These are phyloP conservation scores for Ogataea philodendri DNA, from an alignment of 805 yeast species.

Conservation along the genomic window DNA sequence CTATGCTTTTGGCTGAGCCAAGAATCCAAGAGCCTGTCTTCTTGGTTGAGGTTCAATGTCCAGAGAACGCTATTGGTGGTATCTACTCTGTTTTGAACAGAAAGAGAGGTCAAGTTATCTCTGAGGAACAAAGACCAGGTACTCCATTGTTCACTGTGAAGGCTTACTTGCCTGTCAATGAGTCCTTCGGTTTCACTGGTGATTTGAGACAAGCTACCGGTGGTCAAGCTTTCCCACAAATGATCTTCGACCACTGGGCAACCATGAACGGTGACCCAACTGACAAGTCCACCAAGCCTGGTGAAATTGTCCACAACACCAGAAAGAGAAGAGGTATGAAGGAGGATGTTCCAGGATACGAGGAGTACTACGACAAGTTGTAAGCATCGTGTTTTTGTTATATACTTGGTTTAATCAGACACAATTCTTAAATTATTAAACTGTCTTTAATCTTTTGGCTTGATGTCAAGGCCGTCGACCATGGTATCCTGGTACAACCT, in stretches of 20 bases:
- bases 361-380: constrained; percentile 95
- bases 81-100: constrained; percentile 98
- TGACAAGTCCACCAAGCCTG: constrained; percentile 73
- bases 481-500: constrained; percentile 6
- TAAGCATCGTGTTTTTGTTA: constrained; percentile 37
- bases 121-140: constrained; percentile 99
- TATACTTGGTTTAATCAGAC: constrained; percentile 19
- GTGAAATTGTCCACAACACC: constrained; percentile 54
- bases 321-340: constrained; percentile 97
- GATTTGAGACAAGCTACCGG: constrained; percentile 99
- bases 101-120: constrained; percentile 99
- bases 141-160: constrained; percentile 99
- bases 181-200: constrained; percentile 99
- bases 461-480: constrained; percentile 15
- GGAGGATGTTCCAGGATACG: constrained; percentile 98
- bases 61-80: constrained; percentile 99
- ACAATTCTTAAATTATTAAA: constrained; percentile 2
- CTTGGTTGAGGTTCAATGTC: constrained; percentile 99
- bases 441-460: constrained; percentile 7
- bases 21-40: constrained; percentile 99
- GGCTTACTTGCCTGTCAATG: constrained; percentile 99
- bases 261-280: constrained; percentile 88
- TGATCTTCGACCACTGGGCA: constrained; percentile 99
- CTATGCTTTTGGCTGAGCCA: constrained; percentile 97
- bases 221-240: constrained; percentile 99